A percentile compares a stretch with the other conserved stretches of the same genome.
phyloP scores from a whole-genome alignment of 2,329 filamentous ascomycete species.

The Stachybotrys chartarum region DNA sequence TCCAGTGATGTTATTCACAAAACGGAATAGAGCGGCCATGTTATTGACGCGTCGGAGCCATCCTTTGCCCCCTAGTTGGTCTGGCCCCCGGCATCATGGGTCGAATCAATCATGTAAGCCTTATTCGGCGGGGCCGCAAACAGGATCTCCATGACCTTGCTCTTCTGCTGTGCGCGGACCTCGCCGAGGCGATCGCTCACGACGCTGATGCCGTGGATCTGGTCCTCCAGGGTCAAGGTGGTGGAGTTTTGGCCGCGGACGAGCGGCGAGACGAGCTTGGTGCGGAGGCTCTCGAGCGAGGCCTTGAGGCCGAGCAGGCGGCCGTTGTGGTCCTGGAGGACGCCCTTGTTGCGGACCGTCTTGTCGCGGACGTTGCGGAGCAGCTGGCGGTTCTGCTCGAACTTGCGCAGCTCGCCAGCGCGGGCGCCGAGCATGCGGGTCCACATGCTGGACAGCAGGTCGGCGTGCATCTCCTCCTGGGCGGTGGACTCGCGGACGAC shows the following conservation, averaged over 20 bases:
- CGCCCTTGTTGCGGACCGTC: conserved; percentile 79
- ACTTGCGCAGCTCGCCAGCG: conserved; percentile 72
- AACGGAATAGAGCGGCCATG: no score
- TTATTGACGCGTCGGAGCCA: no score
- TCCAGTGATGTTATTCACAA: no score
- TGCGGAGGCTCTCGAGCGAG: conserved; percentile 75
- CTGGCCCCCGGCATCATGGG: conserved; percentile 6
- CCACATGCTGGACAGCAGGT: conserved; percentile 81
- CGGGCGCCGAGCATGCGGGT: conserved; percentile 74
- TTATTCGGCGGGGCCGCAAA: conserved; percentile 46
- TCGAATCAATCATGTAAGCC: conserved; percentile 24
- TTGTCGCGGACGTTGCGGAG: conserved; percentile 72
- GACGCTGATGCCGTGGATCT: conserved; percentile 74
- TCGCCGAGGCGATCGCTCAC: conserved; percentile 72
- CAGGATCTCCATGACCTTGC: conserved; percentile 72
- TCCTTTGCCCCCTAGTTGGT: conserved; percentile 1
- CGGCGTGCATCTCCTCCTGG: conserved; percentile 73
- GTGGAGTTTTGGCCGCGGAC: conserved; percentile 63
- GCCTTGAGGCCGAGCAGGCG: conserved; percentile 78
- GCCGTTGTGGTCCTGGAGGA: conserved; percentile 80
- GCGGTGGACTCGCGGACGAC: conserved; percentile 77
- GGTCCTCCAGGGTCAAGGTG: conserved; percentile 71
- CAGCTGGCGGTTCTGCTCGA: conserved; percentile 79
- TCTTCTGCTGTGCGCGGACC: conserved; percentile 73
- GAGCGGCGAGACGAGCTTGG: conserved; percentile 78